phyloP scores from a whole-genome alignment of 805 yeast genomes.

The Lachancea thermotolerans region DNA sequence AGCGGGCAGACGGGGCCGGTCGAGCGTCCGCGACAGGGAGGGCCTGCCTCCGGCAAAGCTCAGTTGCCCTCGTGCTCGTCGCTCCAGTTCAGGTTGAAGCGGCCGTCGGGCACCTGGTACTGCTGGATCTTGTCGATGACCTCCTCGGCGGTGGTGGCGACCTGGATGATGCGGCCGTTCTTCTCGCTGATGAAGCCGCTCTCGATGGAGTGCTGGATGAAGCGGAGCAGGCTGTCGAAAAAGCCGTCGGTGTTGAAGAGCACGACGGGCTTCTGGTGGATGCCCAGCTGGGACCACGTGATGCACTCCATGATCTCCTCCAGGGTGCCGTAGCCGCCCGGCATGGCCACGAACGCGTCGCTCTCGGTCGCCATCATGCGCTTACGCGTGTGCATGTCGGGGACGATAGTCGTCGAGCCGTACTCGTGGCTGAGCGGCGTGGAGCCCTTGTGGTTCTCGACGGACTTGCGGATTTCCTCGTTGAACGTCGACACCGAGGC shows the following conservation, averaged over 20 bases:
- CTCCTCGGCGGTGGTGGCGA: slow-evolving; percentile 63
- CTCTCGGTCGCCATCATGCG: slow-evolving; percentile 80
- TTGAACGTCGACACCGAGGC: slow-evolving; percentile 35
- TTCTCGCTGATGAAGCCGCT: slow-evolving; percentile 62
- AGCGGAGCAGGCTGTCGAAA: slow-evolving; percentile 60
- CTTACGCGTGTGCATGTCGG: slow-evolving; percentile 87
- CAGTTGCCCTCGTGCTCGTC: slow-evolving; percentile 16
- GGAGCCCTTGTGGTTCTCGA: slow-evolving; percentile 57
- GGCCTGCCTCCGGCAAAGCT: not conserved
- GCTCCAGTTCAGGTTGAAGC: slow-evolving; percentile 69
- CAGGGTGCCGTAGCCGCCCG: slow-evolving; percentile 88
- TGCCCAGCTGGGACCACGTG: slow-evolving; percentile 87
- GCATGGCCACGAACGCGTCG: slow-evolving; percentile 82
- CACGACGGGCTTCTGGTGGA: slow-evolving; percentile 76
- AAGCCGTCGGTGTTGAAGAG: slow-evolving; percentile 75
- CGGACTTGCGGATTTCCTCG: slow-evolving; percentile 42
- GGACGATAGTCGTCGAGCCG: slow-evolving; percentile 74
- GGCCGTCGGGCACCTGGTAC: slow-evolving; percentile 63
- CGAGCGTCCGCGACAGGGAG: slow-evolving; percentile 2
- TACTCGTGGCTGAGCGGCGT: slow-evolving; percentile 52
- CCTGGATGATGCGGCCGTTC: slow-evolving; percentile 61
- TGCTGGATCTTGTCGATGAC: slow-evolving; percentile 55
- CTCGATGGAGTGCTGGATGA: slow-evolving; percentile 51
- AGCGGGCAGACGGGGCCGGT: too few relatives aligned
- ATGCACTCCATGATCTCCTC: slow-evolving; percentile 87